Percentiles rank a stretch among this genome's conserved stretches.
Conservation (phyloP, 2,329 filamentous ascomycete species). For the Aspergillus clavatus region DNA sequence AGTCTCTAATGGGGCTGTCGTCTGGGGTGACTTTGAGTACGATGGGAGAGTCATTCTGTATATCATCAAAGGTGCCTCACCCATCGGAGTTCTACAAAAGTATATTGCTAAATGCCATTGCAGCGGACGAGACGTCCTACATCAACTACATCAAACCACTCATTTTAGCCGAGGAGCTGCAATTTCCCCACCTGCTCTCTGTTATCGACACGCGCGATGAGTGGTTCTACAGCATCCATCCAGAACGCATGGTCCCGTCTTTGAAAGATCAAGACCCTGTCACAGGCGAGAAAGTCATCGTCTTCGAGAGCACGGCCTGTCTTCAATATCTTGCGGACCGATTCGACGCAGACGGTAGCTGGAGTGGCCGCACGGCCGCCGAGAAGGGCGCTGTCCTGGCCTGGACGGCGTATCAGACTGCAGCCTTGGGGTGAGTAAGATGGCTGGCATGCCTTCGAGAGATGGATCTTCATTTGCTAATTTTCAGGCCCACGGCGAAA, state of each 20-base stretch:
- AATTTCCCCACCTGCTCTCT: conserved; percentile 3
- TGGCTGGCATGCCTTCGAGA: too few relatives aligned
- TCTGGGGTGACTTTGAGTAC: conserved; percentile 3
- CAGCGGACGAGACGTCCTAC: conserved; percentile 7
- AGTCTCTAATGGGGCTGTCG: not conserved
- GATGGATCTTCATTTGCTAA: too few relatives aligned
- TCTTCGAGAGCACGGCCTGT: conserved; percentile 7
- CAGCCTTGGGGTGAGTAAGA: not conserved
- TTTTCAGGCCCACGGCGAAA: conserved; percentile 5
- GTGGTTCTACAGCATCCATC: conserved; percentile 6
- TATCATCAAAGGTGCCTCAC: conserved; percentile 3
- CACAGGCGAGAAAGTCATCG: not conserved
- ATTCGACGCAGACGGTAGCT: conserved; percentile 2
- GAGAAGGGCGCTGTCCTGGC: not conserved
- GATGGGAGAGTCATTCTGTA: conserved; percentile 6
- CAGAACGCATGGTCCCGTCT: conserved; percentile 4
- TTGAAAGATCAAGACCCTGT: conserved; percentile 2
- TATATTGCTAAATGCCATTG: not conserved
- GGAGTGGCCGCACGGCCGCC: not conserved
- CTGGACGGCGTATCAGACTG: conserved; percentile 6
- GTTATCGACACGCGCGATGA: conserved; percentile 6
- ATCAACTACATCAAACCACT: conserved; percentile 9
- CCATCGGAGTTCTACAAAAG: too few relatives aligned
- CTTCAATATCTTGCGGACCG: conserved; percentile 6
- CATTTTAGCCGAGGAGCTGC: conserved; percentile 3